Conservation (phyloP, 106 monocot species). For the Chionographis japonica region DNA sequence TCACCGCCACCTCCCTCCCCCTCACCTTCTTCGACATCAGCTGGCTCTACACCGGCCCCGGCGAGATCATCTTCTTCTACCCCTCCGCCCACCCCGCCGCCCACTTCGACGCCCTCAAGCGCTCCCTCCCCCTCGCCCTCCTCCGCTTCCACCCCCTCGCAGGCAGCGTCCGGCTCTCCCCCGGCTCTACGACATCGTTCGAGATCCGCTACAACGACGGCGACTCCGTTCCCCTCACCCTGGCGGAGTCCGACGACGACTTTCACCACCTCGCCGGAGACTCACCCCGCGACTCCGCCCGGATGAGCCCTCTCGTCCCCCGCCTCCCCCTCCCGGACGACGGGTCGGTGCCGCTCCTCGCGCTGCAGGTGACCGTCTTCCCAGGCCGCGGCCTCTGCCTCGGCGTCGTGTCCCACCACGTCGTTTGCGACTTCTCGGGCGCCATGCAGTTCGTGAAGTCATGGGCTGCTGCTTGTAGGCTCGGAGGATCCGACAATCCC, state of each 20-base stretch:
- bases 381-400: conserved; percentile 16
- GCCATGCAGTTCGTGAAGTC: conserved; percentile 31
- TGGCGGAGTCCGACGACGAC: conserved; percentile 22
- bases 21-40: no score
- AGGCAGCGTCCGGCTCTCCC: neutral
- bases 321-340: neutral
- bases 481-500: no score
- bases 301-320: conserved; percentile 18
- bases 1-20: no score
- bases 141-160: neutral
- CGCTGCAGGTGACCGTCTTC: conserved; percentile 36
- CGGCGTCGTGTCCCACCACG: conserved; percentile 32
- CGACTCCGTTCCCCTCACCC: conserved; percentile 23
- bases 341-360: conserved; percentile 18
- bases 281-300: conserved; percentile 2
- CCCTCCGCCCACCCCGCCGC: no score
- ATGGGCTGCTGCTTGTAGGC: conserved; percentile 21
- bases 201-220: conserved; percentile 30
- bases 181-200: conserved; percentile 4
- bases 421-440: conserved; percentile 26
- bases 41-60: no score
- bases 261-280: conserved; percentile 13
- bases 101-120: neutral
- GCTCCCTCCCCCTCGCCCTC: neutral
- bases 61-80: no score